These are phyloP conservation scores for Hygrophorus pudorinus DNA, from an alignment of 768 basidiomycete species.

Conservation along the genomic window DNA sequence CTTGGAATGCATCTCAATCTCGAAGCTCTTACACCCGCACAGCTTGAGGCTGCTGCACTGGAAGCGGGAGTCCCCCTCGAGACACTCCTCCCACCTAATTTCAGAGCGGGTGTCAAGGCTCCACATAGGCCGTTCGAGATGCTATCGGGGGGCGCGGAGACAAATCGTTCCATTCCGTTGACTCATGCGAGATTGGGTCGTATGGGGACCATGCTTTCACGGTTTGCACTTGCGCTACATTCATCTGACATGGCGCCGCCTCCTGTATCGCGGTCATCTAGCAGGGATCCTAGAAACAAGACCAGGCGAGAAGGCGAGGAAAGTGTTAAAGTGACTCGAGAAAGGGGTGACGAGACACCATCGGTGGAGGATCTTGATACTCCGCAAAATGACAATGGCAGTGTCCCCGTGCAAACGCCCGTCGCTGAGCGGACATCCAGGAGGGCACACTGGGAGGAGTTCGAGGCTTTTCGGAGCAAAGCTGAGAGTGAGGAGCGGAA, in stretches of 20 bases:
- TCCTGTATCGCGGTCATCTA: not conserved
- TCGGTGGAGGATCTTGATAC: too few relatives aligned
- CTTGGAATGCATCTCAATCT: constrained; percentile 54
- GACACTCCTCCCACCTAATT: constrained; percentile 34
- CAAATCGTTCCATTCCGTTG: constrained; percentile 11
- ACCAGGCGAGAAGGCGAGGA: not conserved
- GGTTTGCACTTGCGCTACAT: constrained; percentile 35
- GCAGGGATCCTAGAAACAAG: too few relatives aligned
- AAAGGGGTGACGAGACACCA: too few relatives aligned
- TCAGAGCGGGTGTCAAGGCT: constrained; percentile 10
- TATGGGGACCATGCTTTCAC: constrained; percentile 47
- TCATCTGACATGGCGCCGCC: constrained; percentile 6
- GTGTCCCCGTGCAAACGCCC: not conserved
- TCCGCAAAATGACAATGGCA: not conserved
- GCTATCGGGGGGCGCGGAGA: not conserved
- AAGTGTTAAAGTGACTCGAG: too few relatives aligned
- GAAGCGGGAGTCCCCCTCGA: constrained; percentile 58
- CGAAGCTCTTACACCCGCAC: constrained; percentile 41
- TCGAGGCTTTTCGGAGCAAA: constrained; percentile 19
- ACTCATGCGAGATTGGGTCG: constrained; percentile 49
- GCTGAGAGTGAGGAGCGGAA: constrained; percentile 37
- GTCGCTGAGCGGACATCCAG: not conserved
- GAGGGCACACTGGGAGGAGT: constrained; percentile 11
- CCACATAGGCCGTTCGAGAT: not conserved
- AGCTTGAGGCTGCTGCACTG: constrained; percentile 53